A percentile compares a stretch with the other conserved stretches of the same genome.
phyloP scores from a whole-genome alignment of 2,329 filamentous ascomycete species.

The Talaromyces sp. region DNA sequence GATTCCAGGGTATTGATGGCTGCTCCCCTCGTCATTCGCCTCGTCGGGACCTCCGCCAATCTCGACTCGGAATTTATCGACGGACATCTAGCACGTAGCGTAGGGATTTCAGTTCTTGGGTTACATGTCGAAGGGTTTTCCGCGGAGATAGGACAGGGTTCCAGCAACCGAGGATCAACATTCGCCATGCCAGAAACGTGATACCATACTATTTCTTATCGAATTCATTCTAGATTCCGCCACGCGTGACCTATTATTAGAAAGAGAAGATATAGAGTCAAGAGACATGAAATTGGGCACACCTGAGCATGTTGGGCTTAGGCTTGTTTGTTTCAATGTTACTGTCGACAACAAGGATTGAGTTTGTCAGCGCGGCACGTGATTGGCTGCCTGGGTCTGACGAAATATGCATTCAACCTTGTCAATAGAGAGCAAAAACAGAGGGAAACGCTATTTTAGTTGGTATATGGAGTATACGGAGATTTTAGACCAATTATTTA shows the following conservation, averaged over 20 bases:
- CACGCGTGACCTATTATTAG: background rate
- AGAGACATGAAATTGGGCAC: background rate
- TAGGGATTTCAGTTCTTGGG: too few species aligned
- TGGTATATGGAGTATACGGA: background rate
- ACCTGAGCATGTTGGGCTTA: background rate
- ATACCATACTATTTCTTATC: constrained; percentile 14
- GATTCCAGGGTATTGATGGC: too few species aligned
- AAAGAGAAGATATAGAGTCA: background rate
- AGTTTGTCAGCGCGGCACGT: background rate
- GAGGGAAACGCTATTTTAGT: background rate
- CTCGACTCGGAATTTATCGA: too few species aligned
- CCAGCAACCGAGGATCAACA: too few species aligned
- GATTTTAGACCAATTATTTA: background rate
- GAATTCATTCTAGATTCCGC: constrained; percentile 18
- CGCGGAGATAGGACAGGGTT: too few species aligned
- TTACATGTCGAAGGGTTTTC: too few species aligned
- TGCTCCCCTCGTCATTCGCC: too few species aligned
- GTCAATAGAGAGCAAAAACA: background rate
- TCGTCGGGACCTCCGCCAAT: too few species aligned
- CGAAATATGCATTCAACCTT: background rate
- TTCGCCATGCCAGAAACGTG: constrained; percentile 9
- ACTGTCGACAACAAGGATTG: background rate
- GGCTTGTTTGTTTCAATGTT: background rate
- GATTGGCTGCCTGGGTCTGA: background rate
- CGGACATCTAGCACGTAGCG: too few species aligned